phyloP scores from a whole-genome alignment of 345 rosid species.

The Xanthoceras sorbifolium region DNA sequence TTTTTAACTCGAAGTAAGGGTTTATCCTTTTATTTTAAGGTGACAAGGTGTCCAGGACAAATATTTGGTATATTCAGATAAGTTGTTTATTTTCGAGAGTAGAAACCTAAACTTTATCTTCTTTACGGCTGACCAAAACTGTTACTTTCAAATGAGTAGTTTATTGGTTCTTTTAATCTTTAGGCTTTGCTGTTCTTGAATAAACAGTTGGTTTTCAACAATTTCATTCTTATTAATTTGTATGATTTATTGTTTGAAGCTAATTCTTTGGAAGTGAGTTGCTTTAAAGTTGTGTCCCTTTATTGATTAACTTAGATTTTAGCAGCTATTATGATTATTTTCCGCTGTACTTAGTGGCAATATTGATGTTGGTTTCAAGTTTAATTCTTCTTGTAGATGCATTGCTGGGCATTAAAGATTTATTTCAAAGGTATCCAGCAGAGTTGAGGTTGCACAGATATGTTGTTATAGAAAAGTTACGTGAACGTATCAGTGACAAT shows the following conservation, averaged over 20 bases:
- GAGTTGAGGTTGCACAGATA: slow-evolving; percentile 62
- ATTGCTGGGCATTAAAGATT: slow-evolving; percentile 66
- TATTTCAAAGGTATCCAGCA: slow-evolving; percentile 60
- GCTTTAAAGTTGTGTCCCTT: background rate
- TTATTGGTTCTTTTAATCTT: background rate
- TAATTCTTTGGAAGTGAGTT: background rate
- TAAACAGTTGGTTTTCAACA: background rate
- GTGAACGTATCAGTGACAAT: slow-evolving; percentile 68
- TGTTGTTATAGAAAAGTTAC: slow-evolving; percentile 64
- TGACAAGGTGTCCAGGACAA: background rate
- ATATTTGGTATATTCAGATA: background rate
- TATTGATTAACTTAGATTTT: background rate
- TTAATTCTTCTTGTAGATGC: slow-evolving; percentile 57
- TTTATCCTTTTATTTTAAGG: background rate
- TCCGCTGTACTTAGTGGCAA: background rate
- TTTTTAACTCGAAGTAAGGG: background rate
- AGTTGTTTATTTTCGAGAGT: too few relatives aligned
- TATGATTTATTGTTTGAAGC: background rate
- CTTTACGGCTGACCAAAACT: background rate
- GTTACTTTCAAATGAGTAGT: background rate
- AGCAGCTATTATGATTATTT: background rate
- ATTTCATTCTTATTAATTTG: background rate
- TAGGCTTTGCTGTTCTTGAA: background rate
- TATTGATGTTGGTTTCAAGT: background rate
- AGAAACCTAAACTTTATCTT: background rate